A percentile compares a stretch with the other conserved stretches of the same genome.
Evolutionary conservation across 176 grass and related monocot genomes (phyloP).

Genomic region (Eragrostis curvula): DNA sequence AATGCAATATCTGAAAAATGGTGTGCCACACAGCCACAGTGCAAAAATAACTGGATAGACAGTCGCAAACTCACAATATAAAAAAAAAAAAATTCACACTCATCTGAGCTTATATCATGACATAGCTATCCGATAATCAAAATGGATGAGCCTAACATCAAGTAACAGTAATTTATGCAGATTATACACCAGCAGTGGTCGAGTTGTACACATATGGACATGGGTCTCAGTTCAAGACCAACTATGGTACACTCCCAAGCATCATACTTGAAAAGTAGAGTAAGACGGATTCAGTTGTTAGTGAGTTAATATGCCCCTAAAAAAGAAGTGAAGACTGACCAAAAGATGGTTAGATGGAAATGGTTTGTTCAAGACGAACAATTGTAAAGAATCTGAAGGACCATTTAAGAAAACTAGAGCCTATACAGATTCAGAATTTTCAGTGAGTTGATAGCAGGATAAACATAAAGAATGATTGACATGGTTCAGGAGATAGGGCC

Average conservation of each 20-base stretch:
- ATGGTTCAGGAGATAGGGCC: neutral
- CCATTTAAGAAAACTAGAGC: neutral
- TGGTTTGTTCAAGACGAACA: neutral
- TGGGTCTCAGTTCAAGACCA: no score
- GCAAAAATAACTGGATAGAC: neutral
- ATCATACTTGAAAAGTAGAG: neutral
- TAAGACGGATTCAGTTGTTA: neutral
- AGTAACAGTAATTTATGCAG: constrained; percentile 2
- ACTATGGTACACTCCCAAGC: neutral
- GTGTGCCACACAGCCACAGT: neutral
- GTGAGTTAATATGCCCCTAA: neutral
- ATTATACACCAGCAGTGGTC: neutral
- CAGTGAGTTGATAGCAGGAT: neutral
- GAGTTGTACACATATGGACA: no score
- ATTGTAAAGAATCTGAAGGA: neutral
- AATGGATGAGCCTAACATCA: neutral
- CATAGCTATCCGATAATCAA: neutral
- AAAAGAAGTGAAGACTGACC: neutral
- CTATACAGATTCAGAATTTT: neutral
- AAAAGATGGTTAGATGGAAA: neutral
- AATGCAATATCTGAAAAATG: constrained; percentile 16
- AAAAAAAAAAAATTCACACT: neutral
- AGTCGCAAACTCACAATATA: no score
- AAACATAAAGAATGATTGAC: neutral
- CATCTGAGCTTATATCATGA: neutral